Percentiles rank a stretch among this genome's conserved stretches.
Conservation (phyloP, 2,329 filamentous ascomycete genomes). For the Ophiostoma sp. region DNA sequence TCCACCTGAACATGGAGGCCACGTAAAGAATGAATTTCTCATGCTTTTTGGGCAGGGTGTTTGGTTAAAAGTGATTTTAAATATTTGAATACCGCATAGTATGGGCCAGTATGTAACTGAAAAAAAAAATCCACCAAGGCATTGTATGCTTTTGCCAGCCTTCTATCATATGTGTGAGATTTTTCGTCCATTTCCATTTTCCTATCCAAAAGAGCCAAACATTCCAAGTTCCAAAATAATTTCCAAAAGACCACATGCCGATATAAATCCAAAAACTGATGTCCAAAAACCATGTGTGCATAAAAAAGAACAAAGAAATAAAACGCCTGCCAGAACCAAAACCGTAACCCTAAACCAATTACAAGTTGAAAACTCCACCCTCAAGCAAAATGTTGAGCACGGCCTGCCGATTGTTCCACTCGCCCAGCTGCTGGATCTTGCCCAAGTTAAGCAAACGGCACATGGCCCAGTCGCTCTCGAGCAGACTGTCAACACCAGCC, state of each 20-base stretch:
- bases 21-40: not conserved
- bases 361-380: not conserved
- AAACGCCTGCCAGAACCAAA: not conserved
- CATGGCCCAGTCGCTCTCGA: slow-evolving; percentile 32
- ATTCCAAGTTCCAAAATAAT: not conserved
- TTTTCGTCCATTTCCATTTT: not conserved
- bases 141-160: not conserved
- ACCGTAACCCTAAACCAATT: not conserved
- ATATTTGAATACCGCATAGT: not conserved
- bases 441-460: slow-evolving; percentile 31
- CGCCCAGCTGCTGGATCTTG: slow-evolving; percentile 26
- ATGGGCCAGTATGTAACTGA: not conserved
- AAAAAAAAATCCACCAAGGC: not conserved
- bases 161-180: not conserved
- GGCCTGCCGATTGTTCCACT: slow-evolving; percentile 23
- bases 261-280: not conserved
- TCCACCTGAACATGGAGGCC: slow-evolving; percentile 29
- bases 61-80: not conserved
- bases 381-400: slow-evolving; percentile 26
- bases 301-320: not conserved
- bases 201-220: not conserved
- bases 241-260: not conserved
- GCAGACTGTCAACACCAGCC: slow-evolving; percentile 20
- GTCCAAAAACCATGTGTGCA: not conserved
- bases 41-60: no score